Percentiles rank a stretch among this genome's conserved stretches.
phyloP scores from a whole-genome alignment of 2,329 filamentous ascomycete genomes.

The Escovopsis weberi region DNA sequence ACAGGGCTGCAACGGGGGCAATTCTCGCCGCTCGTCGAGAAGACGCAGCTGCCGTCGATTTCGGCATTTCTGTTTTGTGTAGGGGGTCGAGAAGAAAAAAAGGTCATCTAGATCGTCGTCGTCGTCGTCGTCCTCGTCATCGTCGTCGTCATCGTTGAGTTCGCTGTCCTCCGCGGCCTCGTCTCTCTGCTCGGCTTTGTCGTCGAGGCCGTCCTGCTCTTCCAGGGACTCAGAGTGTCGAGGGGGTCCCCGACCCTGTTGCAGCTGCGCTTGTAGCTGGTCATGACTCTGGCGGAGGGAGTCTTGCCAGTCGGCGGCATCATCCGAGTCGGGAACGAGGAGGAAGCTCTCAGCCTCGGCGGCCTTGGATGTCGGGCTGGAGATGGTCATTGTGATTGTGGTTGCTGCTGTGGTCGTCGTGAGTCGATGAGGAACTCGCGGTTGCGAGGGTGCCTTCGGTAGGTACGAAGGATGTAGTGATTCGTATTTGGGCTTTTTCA shows the following conservation, averaged over 20 bases:
- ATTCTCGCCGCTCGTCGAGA: slow-evolving; percentile 7
- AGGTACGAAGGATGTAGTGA: too few relatives aligned
- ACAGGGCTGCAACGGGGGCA: slow-evolving; percentile 5
- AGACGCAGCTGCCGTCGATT: slow-evolving; percentile 5
- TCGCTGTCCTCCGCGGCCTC: neutral
- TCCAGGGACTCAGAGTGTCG: neutral
- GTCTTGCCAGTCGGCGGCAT: neutral
- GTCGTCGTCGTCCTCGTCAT: slow-evolving; percentile 3
- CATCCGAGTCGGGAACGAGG: neutral
- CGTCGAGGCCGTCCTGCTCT: slow-evolving; percentile 1
- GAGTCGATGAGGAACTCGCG: too few relatives aligned
- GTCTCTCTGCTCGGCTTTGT: slow-evolving; percentile 2
- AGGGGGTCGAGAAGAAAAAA: neutral
- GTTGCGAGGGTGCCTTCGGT: too few relatives aligned
- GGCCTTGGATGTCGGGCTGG: slow-evolving; percentile 1
- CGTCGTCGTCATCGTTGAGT: neutral
- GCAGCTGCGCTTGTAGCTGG: slow-evolving; percentile 3
- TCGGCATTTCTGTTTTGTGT: too few relatives aligned
- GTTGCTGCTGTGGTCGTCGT: neutral
- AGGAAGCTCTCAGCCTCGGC: neutral
- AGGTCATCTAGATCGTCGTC: slow-evolving; percentile 1
- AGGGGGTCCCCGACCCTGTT: neutral
- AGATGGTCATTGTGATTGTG: slow-evolving; percentile 1
- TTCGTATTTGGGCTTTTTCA: too few relatives aligned
- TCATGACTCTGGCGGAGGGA: neutral